Base-by-base conservation (phyloP, 2,329 filamentous ascomycete genomes). In the Rutstroemia sp. region DNA sequence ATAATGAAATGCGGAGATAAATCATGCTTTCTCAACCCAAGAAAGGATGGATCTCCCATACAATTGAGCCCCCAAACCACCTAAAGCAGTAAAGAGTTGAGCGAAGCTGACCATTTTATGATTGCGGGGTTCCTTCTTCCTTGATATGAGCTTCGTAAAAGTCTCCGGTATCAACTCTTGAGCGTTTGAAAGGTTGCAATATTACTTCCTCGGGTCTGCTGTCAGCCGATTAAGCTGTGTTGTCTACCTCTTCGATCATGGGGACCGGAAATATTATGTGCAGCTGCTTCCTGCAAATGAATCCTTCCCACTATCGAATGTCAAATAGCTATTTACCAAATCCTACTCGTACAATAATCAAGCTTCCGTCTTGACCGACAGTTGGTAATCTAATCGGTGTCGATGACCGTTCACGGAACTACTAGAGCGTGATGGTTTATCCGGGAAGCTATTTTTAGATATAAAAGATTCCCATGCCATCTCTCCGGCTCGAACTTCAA, bases 111-210 rank as follows among this genome's bases (percentile, higher is more conserved):
- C 44, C 34, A 16, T 34, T n/a, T 19, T 49, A 34, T 16, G 34
- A 30, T 34, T 21, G 52, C 52, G 52, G 52, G 52, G 52, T 55
- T 50, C 46, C 14, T 30, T 44, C 19, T 50, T 44, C 46, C 46
- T 44, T 50, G 25, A 42, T 37, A 12, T 55, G 41, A 48, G 25
- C 53, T 55, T 55, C 46, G 23, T 30, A 21, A 30, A n/a, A 16
- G 2, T 27, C n/a, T 17, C 46, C 10, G 41, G 34, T 37, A 12
- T 34, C 12, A 9, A 27, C 25, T 23, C 16, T 9, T 27, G 25
- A 27, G 25, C 25, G 25, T 27, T 27, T 34, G 27, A 39, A 42
- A 37, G n/a, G 37, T 44, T 55, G 50, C 46, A 44, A 50, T 50
- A 39, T 44, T 27, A 50, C 27, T 23, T 27, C 34, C 48, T 49